Percentiles rank a stretch among this genome's conserved stretches.
phyloP scores from a whole-genome alignment of 768 basidiomycete species.

The Cyathus striatus region DNA sequence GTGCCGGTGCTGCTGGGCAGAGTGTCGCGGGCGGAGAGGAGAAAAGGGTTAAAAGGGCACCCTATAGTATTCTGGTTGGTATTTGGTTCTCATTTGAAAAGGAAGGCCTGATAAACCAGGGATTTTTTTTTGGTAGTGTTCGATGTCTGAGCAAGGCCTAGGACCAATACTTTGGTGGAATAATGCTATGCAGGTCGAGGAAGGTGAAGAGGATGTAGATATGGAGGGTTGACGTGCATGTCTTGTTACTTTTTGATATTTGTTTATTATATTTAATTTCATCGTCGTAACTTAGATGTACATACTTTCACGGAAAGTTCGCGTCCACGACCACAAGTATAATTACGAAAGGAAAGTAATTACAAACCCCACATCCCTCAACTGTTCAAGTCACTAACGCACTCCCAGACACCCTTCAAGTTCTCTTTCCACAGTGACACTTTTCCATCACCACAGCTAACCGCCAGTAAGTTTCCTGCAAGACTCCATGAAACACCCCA shows the following conservation, averaged over 20 bases:
- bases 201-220: constrained; percentile 26
- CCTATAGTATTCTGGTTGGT: not conserved
- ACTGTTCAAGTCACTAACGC: constrained; percentile 91
- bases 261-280: no score
- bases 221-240: no score
- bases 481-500: constrained; percentile 99
- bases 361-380: no score
- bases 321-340: no score
- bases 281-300: no score
- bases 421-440: constrained; percentile 99
- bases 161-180: constrained; percentile 79
- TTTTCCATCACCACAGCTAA: constrained; percentile 96
- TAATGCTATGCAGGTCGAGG: constrained; percentile 36
- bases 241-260: no score
- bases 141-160: constrained; percentile 78
- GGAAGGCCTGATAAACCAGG: no score
- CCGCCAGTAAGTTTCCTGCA: constrained; percentile 92
- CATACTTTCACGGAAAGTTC: no score
- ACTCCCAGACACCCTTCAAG: constrained; percentile 92
- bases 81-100: not conserved
- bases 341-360: no score
- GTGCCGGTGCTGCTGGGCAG: constrained; percentile 12
- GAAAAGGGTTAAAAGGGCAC: not conserved
- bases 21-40: not conserved
- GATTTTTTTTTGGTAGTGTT: no score